Conservation (phyloP, 2,329 filamentous ascomycete genomes). For the Basipetospora chlamydospora region DNA sequence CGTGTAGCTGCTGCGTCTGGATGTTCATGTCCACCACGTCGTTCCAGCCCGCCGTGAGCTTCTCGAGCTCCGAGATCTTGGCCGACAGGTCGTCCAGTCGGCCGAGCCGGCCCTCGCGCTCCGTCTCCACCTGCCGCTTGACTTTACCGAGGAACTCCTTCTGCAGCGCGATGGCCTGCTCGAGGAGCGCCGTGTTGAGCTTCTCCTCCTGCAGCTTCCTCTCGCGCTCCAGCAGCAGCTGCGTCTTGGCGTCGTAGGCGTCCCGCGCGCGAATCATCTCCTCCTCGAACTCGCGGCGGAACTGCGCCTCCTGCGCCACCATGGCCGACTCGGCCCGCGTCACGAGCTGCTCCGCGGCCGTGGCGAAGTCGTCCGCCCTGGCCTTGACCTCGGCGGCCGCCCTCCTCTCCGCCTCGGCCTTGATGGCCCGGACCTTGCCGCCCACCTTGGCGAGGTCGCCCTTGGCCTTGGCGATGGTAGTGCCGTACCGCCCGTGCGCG, state of each 20-base stretch:
- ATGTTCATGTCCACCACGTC: slow-evolving; percentile 80
- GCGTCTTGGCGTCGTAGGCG: slow-evolving; percentile 66
- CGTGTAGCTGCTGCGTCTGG: slow-evolving; percentile 88
- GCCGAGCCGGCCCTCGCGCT: slow-evolving; percentile 74
- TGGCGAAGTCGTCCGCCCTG: slow-evolving; percentile 67
- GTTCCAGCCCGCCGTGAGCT: slow-evolving; percentile 80
- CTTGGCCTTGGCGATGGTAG: slow-evolving; percentile 75
- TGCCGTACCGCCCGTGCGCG: slow-evolving; percentile 60
- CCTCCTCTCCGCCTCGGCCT: slow-evolving; percentile 50
- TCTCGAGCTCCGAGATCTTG: slow-evolving; percentile 71
- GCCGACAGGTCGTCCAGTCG: slow-evolving; percentile 68
- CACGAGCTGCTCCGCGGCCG: slow-evolving; percentile 75
- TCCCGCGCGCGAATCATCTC: slow-evolving; percentile 70
- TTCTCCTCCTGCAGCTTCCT: slow-evolving; percentile 70
- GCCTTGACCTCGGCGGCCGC: slow-evolving; percentile 62
- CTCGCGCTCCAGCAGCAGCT: slow-evolving; percentile 65
- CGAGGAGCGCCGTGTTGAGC: slow-evolving; percentile 69
- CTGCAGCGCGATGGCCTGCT: slow-evolving; percentile 84
- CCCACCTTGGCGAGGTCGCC: slow-evolving; percentile 65
- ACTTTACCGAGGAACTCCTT: slow-evolving; percentile 70
- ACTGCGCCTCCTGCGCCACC: slow-evolving; percentile 64
- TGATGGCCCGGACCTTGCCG: slow-evolving; percentile 60
- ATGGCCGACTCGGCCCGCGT: slow-evolving; percentile 75
- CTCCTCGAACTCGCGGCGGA: slow-evolving; percentile 72
- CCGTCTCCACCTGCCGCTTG: slow-evolving; percentile 67